Conservation (phyloP, 2,329 filamentous ascomycete genomes). For the Elsinoe ampelina region DNA sequence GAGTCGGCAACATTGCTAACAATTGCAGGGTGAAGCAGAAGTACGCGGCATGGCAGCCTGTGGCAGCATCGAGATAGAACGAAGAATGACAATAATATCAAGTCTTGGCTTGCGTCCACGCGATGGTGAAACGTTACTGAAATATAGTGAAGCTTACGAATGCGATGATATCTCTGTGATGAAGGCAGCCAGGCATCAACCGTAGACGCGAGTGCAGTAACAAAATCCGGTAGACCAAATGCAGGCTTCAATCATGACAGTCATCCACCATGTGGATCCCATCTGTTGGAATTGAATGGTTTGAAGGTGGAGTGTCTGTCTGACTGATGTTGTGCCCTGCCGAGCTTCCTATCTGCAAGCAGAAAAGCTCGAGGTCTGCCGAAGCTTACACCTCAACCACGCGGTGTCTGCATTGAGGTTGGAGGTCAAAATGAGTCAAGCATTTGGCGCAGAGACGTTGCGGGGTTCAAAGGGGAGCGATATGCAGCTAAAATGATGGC, state of each 20-base stretch:
- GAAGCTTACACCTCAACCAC: not conserved
- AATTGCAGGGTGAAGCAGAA: slow-evolving; percentile 39
- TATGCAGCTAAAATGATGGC: slow-evolving; percentile 8
- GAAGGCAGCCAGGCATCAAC: no score
- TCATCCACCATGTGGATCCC: no score
- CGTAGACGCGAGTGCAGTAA: no score
- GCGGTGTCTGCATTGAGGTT: slow-evolving; percentile 2
- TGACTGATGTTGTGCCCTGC: not conserved
- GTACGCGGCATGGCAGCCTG: slow-evolving; percentile 40
- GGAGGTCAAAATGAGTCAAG: not conserved
- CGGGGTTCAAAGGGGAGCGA: slow-evolving; percentile 4
- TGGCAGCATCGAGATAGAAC: slow-evolving; percentile 33
- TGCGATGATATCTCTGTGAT: no score
- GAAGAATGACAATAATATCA: not conserved
- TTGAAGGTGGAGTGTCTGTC: not conserved
- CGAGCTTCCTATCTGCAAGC: not conserved
- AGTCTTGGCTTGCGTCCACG: not conserved
- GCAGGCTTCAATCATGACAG: no score
- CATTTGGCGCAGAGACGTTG: slow-evolving; percentile 1
- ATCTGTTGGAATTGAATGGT: not conserved
- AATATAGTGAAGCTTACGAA: not conserved
- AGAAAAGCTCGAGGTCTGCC: not conserved
- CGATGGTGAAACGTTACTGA: no score
- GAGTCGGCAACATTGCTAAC: slow-evolving; percentile 2
- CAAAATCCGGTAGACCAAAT: no score